These are phyloP conservation scores for Thielaviopsis ethacetica DNA, from an alignment of 2,329 filamentous ascomycete genomes.

Conservation along the genomic window DNA sequence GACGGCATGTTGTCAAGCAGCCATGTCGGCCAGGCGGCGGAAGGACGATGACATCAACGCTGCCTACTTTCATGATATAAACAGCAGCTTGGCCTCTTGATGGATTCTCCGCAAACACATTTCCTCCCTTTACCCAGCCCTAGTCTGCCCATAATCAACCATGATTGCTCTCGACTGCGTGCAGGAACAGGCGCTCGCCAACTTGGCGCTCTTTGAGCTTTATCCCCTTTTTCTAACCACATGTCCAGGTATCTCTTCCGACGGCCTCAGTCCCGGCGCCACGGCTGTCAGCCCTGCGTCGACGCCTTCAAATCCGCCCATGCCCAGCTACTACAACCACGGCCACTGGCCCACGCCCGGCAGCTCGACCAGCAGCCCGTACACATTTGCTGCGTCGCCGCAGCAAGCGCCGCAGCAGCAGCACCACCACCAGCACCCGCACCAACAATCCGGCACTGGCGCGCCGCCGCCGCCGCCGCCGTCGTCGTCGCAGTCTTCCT, in stretches of 20 bases:
- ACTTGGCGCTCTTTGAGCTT: background rate
- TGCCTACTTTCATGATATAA: background rate
- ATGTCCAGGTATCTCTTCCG: slow-evolving; percentile 30
- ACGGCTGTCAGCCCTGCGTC: slow-evolving; percentile 37
- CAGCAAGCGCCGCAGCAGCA: slow-evolving; percentile 18
- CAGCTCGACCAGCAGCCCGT: slow-evolving; percentile 20
- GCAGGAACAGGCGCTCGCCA: background rate
- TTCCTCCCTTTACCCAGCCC: too few species aligned
- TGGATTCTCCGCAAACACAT: too few species aligned
- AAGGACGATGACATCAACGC: too few species aligned
- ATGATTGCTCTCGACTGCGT: background rate
- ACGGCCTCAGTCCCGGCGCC: slow-evolving; percentile 47
- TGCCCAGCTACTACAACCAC: slow-evolving; percentile 31
- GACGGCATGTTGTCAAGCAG: background rate
- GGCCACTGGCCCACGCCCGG: slow-evolving; percentile 41
- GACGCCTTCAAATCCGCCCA: slow-evolving; percentile 30
- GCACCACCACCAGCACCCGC: too few species aligned
- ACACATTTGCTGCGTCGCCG: slow-evolving; percentile 33
- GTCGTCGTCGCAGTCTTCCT: slow-evolving; percentile 21
- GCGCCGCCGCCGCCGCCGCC: slow-evolving; percentile 31
- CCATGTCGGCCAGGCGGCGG: too few species aligned
- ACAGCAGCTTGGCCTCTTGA: background rate
- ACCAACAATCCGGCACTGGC: slow-evolving; percentile 25
- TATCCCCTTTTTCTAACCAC: slow-evolving; percentile 5
- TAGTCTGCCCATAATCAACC: too few species aligned